Evolutionary conservation across 2,329 filamentous ascomycete genomes (phyloP), one percentile per base, ranked within the genome.

Genomic region (Hymenoscyphus linearis): DNA sequence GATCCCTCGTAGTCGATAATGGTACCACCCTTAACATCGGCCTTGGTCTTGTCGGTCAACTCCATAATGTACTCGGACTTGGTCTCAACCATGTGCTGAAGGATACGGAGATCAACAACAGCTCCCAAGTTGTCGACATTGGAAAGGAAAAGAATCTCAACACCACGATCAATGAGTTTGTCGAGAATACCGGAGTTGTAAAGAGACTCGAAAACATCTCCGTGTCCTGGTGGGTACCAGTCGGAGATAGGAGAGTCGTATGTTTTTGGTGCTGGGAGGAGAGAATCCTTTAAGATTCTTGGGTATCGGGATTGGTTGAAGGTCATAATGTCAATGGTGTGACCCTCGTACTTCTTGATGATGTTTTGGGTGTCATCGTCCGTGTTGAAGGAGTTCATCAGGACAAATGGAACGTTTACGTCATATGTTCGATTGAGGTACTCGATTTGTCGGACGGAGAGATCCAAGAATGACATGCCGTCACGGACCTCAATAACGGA

Each of bases 331-430:
- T 99, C 95, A 74, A 99, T 96, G 77, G 97, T 97, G 86, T 99
- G 95, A 67, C 95, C 95, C 82, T 99, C 93, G 80, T 98, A 99
- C 84, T 99, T 99, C 87, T 99, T 99, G 83, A 99, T 99, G 80
- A 99, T 99, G 79, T 91, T 92, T 66, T 93, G 92, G 57, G 95
- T 99, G 75, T 99, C 95, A 72, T 93, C 86, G 77, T 99, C 93
- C 76, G 95, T 99, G 86, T 99, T 99, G 90, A 99, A 99, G 60
- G 95, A 98, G 88, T 99, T 99, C 95, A 99, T 99, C 71, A 99
- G 88, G 69, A 99, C 87, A 78, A 99, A 97, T 55, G 95, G 95
- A 36, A 99, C 95, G 76, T 97, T 98, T 77, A 96, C 91, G 71
- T 89, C 85, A 82, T 97, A 98, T 67, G 92, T 98, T 77, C 93